phyloP scores from a whole-genome alignment of 805 yeast species.

The Saturnispora quitensis region DNA sequence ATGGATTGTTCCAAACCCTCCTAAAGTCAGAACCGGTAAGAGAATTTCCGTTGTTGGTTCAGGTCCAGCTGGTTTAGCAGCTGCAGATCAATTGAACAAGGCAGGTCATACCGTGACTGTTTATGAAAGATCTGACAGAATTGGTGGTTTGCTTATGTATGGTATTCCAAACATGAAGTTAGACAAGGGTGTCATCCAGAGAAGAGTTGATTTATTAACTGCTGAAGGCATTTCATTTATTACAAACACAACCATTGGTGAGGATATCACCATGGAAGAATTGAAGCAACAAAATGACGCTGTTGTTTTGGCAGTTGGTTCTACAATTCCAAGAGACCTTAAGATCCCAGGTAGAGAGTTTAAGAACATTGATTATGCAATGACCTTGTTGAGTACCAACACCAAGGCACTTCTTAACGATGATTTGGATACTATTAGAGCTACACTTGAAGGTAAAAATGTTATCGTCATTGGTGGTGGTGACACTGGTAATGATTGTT shows the following conservation, averaged over 20 bases:
- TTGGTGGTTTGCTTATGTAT: constrained; percentile 96
- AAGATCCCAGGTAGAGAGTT: constrained; percentile 89
- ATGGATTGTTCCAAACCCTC: constrained; percentile 85
- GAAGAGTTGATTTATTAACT: constrained; percentile 82
- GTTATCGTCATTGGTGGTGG: constrained; percentile 99
- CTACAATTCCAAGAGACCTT: constrained; percentile 93
- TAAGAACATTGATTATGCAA: constrained; percentile 87
- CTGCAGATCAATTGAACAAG: constrained; percentile 93
- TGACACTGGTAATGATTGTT: constrained; percentile 98
- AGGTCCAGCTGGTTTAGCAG: constrained; percentile 95
- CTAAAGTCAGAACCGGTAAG: constrained; percentile 74
- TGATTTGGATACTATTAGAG: constrained; percentile 67
- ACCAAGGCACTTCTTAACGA: constrained; percentile 83
- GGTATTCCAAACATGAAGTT: constrained; percentile 99
- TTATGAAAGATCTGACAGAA: constrained; percentile 88
- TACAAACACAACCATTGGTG: constrained; percentile 74
- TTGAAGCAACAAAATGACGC: constrained; percentile 65
- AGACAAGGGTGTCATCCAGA: constrained; percentile 84
- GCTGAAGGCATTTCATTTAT: constrained; percentile 85
- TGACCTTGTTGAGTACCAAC: constrained; percentile 82
- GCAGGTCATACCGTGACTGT: constrained; percentile 93
- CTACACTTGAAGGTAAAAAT: constrained; percentile 69
- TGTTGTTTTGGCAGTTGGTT: constrained; percentile 85
- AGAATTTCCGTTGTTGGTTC: constrained; percentile 85
- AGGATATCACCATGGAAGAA: constrained; percentile 64